These are phyloP conservation scores for Candida frijolesensis DNA, from an alignment of 1,139 yeast genomes.

Conservation along the genomic window DNA sequence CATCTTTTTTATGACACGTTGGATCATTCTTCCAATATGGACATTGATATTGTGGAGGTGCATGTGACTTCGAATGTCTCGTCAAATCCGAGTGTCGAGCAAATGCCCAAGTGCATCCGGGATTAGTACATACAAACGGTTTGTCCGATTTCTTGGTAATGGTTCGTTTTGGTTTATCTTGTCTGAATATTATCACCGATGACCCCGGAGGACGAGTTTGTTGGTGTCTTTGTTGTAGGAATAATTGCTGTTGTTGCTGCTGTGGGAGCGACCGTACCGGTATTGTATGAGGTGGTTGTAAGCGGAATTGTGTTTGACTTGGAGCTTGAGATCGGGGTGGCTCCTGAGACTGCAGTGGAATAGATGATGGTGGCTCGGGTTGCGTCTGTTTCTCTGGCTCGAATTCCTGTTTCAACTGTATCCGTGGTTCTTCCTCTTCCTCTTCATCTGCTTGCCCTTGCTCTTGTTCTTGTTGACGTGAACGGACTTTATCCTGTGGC, in stretches of 20 bases:
- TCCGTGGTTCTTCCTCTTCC: background rate
- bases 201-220: background rate
- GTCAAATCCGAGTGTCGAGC: conserved; percentile 66
- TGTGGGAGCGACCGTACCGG: background rate
- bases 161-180: conserved; percentile 3
- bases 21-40: conserved; percentile 71
- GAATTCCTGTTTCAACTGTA: background rate
- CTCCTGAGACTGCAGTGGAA: too few relatives aligned
- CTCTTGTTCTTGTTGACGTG: background rate
- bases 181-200: conserved; percentile 4
- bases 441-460: background rate
- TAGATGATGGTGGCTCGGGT: background rate
- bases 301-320: background rate
- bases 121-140: conserved; percentile 49
- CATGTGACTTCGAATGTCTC: conserved; percentile 66
- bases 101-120: conserved; percentile 69
- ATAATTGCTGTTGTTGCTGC: conserved; percentile 2
- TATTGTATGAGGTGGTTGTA: background rate
- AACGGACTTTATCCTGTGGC: background rate
- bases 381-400: background rate
- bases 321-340: too few relatives aligned
- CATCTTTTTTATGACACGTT: conserved; percentile 73
- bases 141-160: conserved; percentile 5
- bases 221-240: background rate
- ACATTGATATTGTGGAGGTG: conserved; percentile 65